A percentile compares a stretch with the other conserved stretches of the same genome.
phyloP scores from a whole-genome alignment of 192 early-diverging fungal genomes.

The Mortierella hygrophila region DNA sequence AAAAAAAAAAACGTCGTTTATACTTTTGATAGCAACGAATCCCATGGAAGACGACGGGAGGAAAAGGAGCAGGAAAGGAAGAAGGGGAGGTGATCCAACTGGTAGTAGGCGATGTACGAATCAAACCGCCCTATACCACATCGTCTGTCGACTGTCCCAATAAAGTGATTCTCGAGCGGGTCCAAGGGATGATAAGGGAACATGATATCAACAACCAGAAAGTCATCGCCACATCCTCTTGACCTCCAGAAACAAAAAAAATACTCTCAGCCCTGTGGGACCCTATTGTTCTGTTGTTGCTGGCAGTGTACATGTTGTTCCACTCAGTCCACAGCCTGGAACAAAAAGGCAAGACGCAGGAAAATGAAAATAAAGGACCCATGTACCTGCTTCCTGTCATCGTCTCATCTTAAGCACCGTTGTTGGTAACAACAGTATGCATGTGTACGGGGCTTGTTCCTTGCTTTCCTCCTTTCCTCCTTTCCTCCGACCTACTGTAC shows the following conservation, averaged over 20 bases:
- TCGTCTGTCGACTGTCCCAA: constrained; percentile 60
- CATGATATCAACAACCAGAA: constrained; percentile 4
- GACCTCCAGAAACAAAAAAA: not conserved
- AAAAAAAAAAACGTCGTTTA: too few species aligned
- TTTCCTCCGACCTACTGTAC: too few species aligned
- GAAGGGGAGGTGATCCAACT: constrained; percentile 51
- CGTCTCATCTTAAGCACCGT: too few species aligned
- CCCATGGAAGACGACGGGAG: constrained; percentile 46
- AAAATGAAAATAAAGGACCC: too few species aligned
- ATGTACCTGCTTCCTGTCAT: too few species aligned
- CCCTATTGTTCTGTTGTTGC: not conserved
- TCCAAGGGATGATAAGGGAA: constrained; percentile 58
- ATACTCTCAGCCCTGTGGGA: not conserved
- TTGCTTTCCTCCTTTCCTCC: too few species aligned
- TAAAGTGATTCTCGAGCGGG: constrained; percentile 57
- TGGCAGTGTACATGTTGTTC: not conserved
- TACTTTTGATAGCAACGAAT: constrained; percentile 52
- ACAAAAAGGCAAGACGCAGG: too few species aligned
- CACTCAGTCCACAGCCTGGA: too few species aligned
- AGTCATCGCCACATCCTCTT: not conserved
- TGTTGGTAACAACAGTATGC: too few species aligned
- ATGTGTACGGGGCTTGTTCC: too few species aligned
- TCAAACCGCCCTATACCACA: constrained; percentile 60
- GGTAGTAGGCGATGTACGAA: constrained; percentile 54
- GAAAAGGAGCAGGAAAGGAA: constrained; percentile 11